phyloP scores from a whole-genome alignment of 306 rosid genomes.

The Lotus japonicus region DNA sequence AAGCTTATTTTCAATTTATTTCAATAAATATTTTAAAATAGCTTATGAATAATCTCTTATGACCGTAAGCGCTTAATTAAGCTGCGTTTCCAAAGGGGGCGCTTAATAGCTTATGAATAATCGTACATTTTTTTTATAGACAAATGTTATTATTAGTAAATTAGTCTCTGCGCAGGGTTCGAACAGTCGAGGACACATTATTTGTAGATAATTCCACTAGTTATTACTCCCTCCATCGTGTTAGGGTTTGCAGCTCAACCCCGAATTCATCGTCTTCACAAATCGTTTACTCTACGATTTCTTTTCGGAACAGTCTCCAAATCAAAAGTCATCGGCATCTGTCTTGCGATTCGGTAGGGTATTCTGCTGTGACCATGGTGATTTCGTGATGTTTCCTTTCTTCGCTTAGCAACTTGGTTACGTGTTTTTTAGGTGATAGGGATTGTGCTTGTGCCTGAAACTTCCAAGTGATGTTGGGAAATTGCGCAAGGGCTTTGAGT shows the following conservation, averaged over 20 bases:
- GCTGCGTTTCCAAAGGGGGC: too few relatives aligned
- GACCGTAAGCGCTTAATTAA: too few relatives aligned
- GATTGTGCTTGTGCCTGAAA: neutral
- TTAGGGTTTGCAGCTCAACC: neutral
- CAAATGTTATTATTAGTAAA: too few relatives aligned
- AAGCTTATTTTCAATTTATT: too few relatives aligned
- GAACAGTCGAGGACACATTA: too few relatives aligned
- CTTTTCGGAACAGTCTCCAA: neutral
- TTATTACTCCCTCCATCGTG: neutral
- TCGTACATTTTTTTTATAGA: too few relatives aligned
- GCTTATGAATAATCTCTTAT: too few relatives aligned
- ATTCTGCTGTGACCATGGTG: neutral
- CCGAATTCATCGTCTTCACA: neutral
- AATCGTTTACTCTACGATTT: neutral
- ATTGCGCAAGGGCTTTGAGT: conserved; percentile 41
- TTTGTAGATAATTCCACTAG: too few relatives aligned
- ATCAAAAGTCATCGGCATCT: neutral
- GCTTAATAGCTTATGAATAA: too few relatives aligned
- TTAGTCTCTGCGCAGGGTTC: too few relatives aligned
- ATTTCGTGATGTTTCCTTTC: neutral
- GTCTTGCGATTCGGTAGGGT: neutral
- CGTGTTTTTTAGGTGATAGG: neutral
- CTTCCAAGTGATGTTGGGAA: conserved; percentile 38
- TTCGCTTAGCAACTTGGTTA: neutral
- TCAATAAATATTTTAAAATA: too few relatives aligned